A percentile compares a stretch with the other conserved stretches of the same genome.
These are phyloP conservation scores for Scolecobasidium constrictum DNA, from an alignment of 2,329 filamentous ascomycete genomes.

Conservation along the genomic window DNA sequence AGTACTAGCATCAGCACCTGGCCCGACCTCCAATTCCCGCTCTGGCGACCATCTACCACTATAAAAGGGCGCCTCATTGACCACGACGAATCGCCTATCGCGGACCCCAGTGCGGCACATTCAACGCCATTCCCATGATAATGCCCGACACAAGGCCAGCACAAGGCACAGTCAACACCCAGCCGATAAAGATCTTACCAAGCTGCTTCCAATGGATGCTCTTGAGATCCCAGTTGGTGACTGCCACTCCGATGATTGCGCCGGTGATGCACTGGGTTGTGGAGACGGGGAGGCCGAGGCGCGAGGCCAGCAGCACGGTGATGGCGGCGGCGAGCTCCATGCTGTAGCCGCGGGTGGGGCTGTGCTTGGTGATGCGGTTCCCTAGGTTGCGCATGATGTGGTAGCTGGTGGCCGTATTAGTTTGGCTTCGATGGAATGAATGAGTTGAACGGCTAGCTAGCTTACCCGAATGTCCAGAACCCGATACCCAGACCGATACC, in stretches of 20 bases:
- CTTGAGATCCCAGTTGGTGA: slow-evolving; percentile 53
- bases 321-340: slow-evolving; percentile 76
- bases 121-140: slow-evolving; percentile 30
- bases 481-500: slow-evolving; percentile 12
- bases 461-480: no score
- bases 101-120: slow-evolving; percentile 31
- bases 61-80: no score
- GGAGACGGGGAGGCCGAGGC: slow-evolving; percentile 55
- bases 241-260: slow-evolving; percentile 65
- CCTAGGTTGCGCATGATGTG: slow-evolving; percentile 59
- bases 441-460: no score
- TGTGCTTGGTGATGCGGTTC: slow-evolving; percentile 68
- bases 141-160: slow-evolving; percentile 30
- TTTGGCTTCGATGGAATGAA: no score
- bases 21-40: no score
- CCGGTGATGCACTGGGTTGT: slow-evolving; percentile 63
- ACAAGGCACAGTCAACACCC: slow-evolving; percentile 33
- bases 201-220: slow-evolving; percentile 35
- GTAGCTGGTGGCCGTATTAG: slow-evolving; percentile 54
- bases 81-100: no score
- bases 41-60: no score
- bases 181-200: slow-evolving; percentile 31
- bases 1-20: no score
- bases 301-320: slow-evolving; percentile 39
- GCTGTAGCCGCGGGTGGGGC: slow-evolving; percentile 41